Evolutionary conservation across 176 grass and related monocot species (phyloP).

Genomic region (Carex kokanica): DNA sequence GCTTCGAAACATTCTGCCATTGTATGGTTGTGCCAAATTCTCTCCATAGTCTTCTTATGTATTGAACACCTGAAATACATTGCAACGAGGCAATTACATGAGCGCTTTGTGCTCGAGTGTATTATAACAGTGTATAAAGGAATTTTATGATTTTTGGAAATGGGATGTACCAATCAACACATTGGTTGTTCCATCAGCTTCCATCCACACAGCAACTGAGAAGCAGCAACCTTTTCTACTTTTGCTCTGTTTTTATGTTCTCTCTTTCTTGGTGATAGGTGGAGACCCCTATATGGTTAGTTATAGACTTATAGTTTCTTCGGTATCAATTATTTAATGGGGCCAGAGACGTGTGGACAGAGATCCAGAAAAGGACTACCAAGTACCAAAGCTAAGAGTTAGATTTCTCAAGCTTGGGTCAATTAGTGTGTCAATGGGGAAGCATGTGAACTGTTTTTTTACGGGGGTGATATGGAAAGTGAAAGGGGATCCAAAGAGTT

Average conservation of each 20-base stretch:
- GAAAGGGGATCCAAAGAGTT: neutral
- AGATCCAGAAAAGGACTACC: neutral
- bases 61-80: slow-evolving; percentile 6
- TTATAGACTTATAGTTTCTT: neutral
- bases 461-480: neutral
- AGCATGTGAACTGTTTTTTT: slow-evolving; percentile 7
- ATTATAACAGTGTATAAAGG: neutral
- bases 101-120: neutral
- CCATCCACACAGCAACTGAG: slow-evolving; percentile 24
- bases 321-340: slow-evolving; percentile 8
- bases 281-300: slow-evolving; percentile 13
- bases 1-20: slow-evolving; percentile 28
- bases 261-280: neutral
- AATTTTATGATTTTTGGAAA: neutral
- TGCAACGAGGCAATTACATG: neutral
- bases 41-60: slow-evolving; percentile 34
- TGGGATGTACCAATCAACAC: neutral
- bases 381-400: too few species aligned
- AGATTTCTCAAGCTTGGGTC: neutral
- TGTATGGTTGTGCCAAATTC: slow-evolving; percentile 28
- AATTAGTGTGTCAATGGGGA: neutral
- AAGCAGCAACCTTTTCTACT: neutral
- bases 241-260: neutral
- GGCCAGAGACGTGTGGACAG: neutral
- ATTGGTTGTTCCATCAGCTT: slow-evolving; percentile 11